Evolutionary conservation across 441 rosid genomes (phyloP).

Genomic region (Mallotus repandus): DNA sequence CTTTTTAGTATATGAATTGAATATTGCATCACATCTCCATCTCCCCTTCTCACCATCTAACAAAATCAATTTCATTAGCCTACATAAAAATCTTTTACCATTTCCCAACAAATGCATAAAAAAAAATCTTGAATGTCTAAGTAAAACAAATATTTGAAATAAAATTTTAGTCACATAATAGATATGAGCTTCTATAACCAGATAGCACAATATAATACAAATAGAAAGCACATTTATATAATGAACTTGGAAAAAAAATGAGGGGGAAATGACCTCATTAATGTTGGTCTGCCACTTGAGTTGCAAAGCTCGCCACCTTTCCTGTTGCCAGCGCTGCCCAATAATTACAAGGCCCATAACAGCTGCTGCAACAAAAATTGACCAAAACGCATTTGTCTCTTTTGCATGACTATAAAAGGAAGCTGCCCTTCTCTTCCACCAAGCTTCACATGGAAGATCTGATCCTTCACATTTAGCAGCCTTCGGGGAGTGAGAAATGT

Average conservation of each 20-base stretch:
- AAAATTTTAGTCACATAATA: not conserved
- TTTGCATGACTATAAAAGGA: constrained; percentile 72
- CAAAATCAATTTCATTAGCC: not conserved
- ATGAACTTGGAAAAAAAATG: not conserved
- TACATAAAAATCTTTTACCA: not conserved
- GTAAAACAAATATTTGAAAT: not conserved
- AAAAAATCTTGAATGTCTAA: too few relatives aligned
- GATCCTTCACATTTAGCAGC: constrained; percentile 33
- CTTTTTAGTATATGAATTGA: not conserved
- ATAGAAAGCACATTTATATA: not conserved
- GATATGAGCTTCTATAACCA: not conserved
- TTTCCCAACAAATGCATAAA: too few relatives aligned
- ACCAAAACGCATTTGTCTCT: constrained; percentile 91
- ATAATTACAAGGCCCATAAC: constrained; percentile 88
- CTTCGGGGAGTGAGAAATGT: constrained; percentile 32
- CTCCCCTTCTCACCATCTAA: not conserved
- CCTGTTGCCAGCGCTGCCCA: constrained; percentile 94
- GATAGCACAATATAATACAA: not conserved
- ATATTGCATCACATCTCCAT: not conserved
- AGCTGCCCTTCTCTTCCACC: constrained; percentile 93
- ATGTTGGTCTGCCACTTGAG: constrained; percentile 74
- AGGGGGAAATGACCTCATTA: constrained; percentile 53
- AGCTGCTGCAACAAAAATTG: constrained; percentile 89
- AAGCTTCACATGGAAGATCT: constrained; percentile 71
- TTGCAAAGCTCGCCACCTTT: constrained; percentile 87